Base-by-base conservation (phyloP, 2,329 filamentous ascomycete genomes). In the Tolypocladium paradoxum region DNA sequence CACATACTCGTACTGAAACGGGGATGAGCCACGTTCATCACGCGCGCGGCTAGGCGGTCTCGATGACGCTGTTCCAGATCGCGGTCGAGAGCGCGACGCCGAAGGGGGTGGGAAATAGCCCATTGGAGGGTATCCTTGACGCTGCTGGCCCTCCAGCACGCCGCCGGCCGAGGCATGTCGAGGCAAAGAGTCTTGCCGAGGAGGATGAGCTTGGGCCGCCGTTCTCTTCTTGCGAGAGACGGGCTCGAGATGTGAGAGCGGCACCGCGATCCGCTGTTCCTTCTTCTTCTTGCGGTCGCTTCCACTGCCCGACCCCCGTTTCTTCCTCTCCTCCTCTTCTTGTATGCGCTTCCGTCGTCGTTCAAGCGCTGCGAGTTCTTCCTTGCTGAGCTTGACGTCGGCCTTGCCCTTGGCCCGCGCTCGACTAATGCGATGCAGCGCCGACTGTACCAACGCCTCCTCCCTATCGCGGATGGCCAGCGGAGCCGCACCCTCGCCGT, bases 311-410 rank as follows among this genome's bases (percentile, higher is more conserved):
- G 51, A 48, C 8, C 78, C 73, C 65, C 85, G 79, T 55, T 74
- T 75, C 64, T 84, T 83, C 72, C 76, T 87, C 70, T 92, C 88
- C 40, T 70, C 67, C 51, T 74, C 71, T 35, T 74, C 73, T 59
- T 78, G 73, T 61, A 83, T 72, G 54, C 84, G 81, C 65, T 83
- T 81, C 57, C 79, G 73, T 62, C 79, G 76, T 57, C 83, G 81
- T 65, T 92, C 86, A 60, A 95, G 76, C 48, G 90, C 90, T 56
- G 85, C 86, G 61, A 96, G 75, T 68, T 96, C 91, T 52, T 87
- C 83, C 62, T 84, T 81, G 60, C 80, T 90, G 57, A 97, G 78
- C 65, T 85, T 87, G 53, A 96, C 88, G 54, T 95, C 88, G 46
- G 78, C 76, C 68, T 85, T 86, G 57, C 90, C 90, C 63, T 83